These are phyloP conservation scores for Prinsepia uniflora DNA, from an alignment of 306 rosid species.

Conservation along the genomic window DNA sequence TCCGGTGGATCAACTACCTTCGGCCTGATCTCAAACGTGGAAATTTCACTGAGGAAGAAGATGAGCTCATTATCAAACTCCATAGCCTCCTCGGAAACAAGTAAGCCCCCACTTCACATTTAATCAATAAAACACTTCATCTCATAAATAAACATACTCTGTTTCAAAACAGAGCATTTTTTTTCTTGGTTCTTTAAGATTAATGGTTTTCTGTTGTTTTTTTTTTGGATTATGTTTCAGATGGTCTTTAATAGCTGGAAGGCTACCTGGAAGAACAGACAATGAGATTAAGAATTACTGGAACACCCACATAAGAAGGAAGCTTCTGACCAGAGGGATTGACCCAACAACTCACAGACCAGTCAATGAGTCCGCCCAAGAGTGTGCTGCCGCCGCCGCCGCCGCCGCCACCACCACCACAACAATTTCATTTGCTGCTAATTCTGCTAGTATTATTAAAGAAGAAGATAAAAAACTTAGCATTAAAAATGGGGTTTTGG, in stretches of 20 bases:
- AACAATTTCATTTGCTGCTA: slow-evolving; percentile 56
- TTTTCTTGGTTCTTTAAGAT: neutral
- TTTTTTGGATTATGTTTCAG: slow-evolving; percentile 37
- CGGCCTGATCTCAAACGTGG: slow-evolving; percentile 98
- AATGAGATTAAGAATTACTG: slow-evolving; percentile 97
- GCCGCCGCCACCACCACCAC: neutral
- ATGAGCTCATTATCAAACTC: slow-evolving; percentile 96
- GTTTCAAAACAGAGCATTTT: neutral
- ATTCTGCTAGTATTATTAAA: slow-evolving; percentile 22
- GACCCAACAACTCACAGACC: slow-evolving; percentile 90
- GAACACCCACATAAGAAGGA: slow-evolving; percentile 96
- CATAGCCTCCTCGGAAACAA: slow-evolving; percentile 97
- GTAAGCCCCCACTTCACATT: slow-evolving; percentile 30
- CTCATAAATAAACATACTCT: neutral
- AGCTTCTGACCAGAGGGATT: slow-evolving; percentile 87
- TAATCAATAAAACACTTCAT: neutral
- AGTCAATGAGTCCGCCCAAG: slow-evolving; percentile 46
- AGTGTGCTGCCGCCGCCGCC: slow-evolving; percentile 14
- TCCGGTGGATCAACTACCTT: slow-evolving; percentile 97
- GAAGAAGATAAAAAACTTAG: slow-evolving; percentile 41
- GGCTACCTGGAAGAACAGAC: slow-evolving; percentile 93
- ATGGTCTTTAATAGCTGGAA: slow-evolving; percentile 94
- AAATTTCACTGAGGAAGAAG: slow-evolving; percentile 90
- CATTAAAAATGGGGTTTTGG: slow-evolving; percentile 19
- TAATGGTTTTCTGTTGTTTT: slow-evolving; percentile 35